Base-by-base conservation (phyloP, 306 rosid species). In the Casuarina glauca region DNA sequence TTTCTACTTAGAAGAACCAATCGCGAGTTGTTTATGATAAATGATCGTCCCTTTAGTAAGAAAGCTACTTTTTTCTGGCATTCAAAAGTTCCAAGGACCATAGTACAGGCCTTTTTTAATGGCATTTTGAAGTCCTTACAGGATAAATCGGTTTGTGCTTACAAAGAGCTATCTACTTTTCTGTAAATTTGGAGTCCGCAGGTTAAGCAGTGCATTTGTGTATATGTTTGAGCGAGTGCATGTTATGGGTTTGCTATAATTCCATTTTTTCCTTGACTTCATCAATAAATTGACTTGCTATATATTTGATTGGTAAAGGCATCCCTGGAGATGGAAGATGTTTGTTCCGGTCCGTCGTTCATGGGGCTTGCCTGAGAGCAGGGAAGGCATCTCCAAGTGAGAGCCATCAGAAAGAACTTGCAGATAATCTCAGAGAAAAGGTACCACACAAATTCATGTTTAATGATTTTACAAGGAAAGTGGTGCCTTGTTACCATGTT, bases 321-420 rank as follows among this genome's bases (percentile, higher is more conserved):
- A 88, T 94, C 74, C 86, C 89, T 15, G 96, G 97, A 64, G 98
- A 94, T 69, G 98, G 97, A 70, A 90, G 98, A 80, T 94, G 98
- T 76, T 76, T 94, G 86, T 94, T 94, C 75, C 88, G 98, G 70
- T 90, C 98, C 19, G 86, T 94, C 74, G 90, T 85, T 6, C 87
- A 86, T 60, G 91, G 98, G 50, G 90, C 94, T 48, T 71, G 89
- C 76, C 78, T 89, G 66, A 89, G 94, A 85, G 38, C 52, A 42
- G 96, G 98, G 41, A 82, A 87, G 58, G 79, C 91, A 73, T 80
- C 91, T 87, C 94, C 94, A 70, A 82, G 77, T 46, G 91, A 84
- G 44, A 63, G 46, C 72, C 78, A 39, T 44, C 94, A 94, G 86
- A 91, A 79, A 77, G 88, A 94, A 80, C 97, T 94, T 36, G 98